These are phyloP conservation scores for Coniosporium apollinis DNA, from an alignment of 495 filamentous ascomycete genomes.

Conservation along the genomic window DNA sequence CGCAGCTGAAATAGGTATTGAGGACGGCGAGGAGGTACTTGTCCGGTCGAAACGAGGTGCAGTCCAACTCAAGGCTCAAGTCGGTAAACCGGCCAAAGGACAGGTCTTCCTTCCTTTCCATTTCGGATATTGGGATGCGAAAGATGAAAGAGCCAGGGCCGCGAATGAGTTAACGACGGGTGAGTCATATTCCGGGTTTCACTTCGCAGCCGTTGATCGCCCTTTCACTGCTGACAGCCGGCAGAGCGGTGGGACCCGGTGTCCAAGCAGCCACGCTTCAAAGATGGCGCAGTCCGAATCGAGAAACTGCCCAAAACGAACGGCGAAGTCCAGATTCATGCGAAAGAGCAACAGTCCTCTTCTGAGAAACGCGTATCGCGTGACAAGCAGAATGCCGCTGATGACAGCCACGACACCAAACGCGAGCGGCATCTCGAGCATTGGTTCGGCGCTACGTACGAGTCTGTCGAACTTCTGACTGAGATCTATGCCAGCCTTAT, in stretches of 20 bases:
- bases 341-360: background rate
- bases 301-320: background rate
- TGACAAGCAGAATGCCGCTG: background rate
- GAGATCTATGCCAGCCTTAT: background rate
- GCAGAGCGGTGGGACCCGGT: slow-evolving; percentile 1
- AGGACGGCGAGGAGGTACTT: slow-evolving; percentile 3
- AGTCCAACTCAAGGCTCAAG: slow-evolving; percentile 1
- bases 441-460: background rate
- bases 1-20: slow-evolving; percentile 1
- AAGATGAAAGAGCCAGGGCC: background rate
- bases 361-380: background rate
- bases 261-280: background rate
- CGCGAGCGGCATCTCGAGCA: background rate
- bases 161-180: background rate
- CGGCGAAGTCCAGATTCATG: background rate
- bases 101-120: slow-evolving; percentile 5
- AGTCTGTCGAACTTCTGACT: background rate
- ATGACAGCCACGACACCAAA: background rate
- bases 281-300: background rate
- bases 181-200: no score
- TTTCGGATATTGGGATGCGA: slow-evolving; percentile 4
- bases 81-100: slow-evolving; percentile 1
- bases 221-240: no score
- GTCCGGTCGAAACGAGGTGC: background rate
- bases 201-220: no score